phyloP scores from a whole-genome alignment of 2,329 filamentous ascomycete genomes.

The Aaosphaeria arxii region DNA sequence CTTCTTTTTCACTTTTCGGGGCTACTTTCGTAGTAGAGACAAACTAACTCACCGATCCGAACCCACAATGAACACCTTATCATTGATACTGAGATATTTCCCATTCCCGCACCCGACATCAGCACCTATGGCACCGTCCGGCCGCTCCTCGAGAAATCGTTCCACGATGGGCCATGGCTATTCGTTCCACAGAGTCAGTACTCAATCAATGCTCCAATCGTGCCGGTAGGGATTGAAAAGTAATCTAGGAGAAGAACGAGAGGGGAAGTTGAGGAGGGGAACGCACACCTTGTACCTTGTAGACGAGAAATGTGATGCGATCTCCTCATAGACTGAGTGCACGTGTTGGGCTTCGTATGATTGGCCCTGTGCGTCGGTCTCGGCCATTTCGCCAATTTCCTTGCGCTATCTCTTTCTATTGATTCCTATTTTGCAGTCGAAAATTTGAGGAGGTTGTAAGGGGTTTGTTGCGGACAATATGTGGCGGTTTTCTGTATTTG shows the following conservation, averaged over 20 bases:
- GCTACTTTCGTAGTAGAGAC: no score
- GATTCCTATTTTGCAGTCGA: no score
- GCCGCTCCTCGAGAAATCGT: slow-evolving; percentile 65
- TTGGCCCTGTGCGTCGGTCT: slow-evolving; percentile 38
- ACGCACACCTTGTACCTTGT: slow-evolving; percentile 65
- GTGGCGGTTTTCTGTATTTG: no score
- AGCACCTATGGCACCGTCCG: slow-evolving; percentile 73
- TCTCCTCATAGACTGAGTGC: slow-evolving; percentile 85
- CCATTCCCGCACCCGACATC: slow-evolving; percentile 97
- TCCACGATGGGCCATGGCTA: slow-evolving; percentile 91
- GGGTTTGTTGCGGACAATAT: no score
- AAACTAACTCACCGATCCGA: slow-evolving; percentile 68
- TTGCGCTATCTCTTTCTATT: no score
- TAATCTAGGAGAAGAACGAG: neutral
- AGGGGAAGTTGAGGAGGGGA: neutral
- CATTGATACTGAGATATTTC: slow-evolving; percentile 85
- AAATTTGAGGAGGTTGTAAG: no score
- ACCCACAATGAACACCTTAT: slow-evolving; percentile 72
- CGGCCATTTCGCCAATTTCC: slow-evolving; percentile 12
- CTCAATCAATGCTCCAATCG: neutral
- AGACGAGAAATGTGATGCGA: slow-evolving; percentile 79
- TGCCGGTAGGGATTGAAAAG: slow-evolving; percentile 2
- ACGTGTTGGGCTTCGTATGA: slow-evolving; percentile 84
- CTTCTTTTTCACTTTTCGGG: no score
- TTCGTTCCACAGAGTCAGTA: no score